phyloP scores from a whole-genome alignment of 164 flowering plant genomes.

The Chloranthus sessilifolius region DNA sequence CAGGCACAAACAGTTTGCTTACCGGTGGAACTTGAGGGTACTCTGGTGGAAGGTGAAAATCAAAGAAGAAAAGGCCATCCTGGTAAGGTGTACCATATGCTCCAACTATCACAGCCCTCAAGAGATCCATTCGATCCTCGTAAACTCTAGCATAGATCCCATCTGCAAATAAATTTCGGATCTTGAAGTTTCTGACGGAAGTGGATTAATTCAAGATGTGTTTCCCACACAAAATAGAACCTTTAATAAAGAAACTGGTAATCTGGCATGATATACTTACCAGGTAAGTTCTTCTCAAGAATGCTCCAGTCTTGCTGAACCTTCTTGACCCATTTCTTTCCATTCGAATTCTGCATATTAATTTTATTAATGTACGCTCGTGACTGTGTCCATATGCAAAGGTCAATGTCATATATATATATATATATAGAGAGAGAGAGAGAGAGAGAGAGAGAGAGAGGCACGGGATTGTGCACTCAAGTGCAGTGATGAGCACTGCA shows the following conservation, averaged over 20 bases:
- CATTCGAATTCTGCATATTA: constrained; percentile 51
- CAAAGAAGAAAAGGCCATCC: constrained; percentile 99
- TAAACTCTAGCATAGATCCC: constrained; percentile 87
- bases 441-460: too few relatives aligned
- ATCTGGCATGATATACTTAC: constrained; percentile 26
- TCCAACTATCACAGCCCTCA: constrained; percentile 93
- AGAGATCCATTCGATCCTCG: constrained; percentile 97
- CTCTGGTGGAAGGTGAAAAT: constrained; percentile 93
- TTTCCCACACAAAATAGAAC: not conserved
- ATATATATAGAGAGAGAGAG: too few relatives aligned
- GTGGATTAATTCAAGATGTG: too few relatives aligned
- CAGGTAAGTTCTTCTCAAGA: constrained; percentile 92
- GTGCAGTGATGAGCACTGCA: too few relatives aligned
- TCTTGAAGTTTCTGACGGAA: not conserved
- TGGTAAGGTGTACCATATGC: constrained; percentile 99
- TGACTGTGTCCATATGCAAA: not conserved
- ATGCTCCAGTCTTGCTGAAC: constrained; percentile 97
- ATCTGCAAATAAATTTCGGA: constrained; percentile 34
- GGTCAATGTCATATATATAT: too few relatives aligned
- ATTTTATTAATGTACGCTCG: constrained; percentile 2
- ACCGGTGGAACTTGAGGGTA: constrained; percentile 97
- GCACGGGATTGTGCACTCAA: too few relatives aligned
- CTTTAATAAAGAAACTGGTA: too few relatives aligned
- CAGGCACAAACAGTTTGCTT: constrained; percentile 22
- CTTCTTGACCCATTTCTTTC: constrained; percentile 90